Evolutionary conservation across 2,329 filamentous ascomycete species (phyloP), one percentile per base, ranked within the genome.

Genomic region (Ophiognomonia clavigignenti-juglandacearum): DNA sequence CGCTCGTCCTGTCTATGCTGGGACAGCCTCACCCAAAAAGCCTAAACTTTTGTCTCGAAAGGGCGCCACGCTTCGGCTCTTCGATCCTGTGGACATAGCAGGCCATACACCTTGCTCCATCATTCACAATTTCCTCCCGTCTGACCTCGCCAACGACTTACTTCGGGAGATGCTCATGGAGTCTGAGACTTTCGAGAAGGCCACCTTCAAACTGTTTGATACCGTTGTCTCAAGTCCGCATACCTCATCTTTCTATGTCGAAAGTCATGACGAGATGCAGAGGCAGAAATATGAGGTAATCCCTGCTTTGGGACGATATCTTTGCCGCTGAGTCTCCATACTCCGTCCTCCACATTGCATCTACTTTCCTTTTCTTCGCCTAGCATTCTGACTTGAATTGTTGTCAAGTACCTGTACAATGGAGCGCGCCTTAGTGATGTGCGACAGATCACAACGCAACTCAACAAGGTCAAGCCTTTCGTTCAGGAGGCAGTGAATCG

Each of bases 51-150:
- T 87, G 50, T 83, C 86, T 0, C 85, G 80, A 58, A 95, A 85
- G 61, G 92, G 91, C 11, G 80, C 82, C 56, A 96, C 92, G 0
- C 67, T 97, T 2, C 86, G 92, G 60, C 72, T 97, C 0, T 97
- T 86, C 64, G 82, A 87, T 35, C 87, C 91, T 0, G 73, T 81
- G 32, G 90, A 96, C 57, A 80, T 97, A 38, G 85, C 88, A 40
- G 75, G 79, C 20, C 79, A 95, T 60, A 96, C 92, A 0, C 90
- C 93, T 1, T 96, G 91, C 66, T 91, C 88, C 10, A 86, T 97
- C 54, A 82, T 96, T 46, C 90, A 95, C 65, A 93, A 96, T 59
- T 96, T 97, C 57, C 72, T 98, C 0, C 82, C 88, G 0, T 24
- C 73, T 0, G 72, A 83, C 2, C 74, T 86, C 49, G 92, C 93